These are phyloP conservation scores for Irpex rosettiformis DNA, from an alignment of 1,284 basidiomycete species.

Conservation along the genomic window DNA sequence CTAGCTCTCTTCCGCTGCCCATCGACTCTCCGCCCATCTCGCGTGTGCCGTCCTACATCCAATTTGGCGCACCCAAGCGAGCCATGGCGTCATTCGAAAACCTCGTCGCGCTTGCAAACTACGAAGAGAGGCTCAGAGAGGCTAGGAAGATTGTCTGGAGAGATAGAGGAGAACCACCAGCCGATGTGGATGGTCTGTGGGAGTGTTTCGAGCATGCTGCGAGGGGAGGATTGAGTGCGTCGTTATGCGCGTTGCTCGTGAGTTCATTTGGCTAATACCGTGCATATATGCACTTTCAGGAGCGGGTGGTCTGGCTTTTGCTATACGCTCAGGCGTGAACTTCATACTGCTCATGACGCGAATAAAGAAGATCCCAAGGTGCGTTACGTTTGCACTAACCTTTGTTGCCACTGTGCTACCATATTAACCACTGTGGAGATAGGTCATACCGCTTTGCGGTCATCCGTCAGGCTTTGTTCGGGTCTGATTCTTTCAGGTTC, in stretches of 20 bases:
- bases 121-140: constrained; percentile 66
- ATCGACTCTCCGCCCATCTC: constrained; percentile 13
- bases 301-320: constrained; percentile 74
- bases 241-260: background rate
- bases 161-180: constrained; percentile 72
- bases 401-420: background rate
- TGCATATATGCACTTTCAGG: constrained; percentile 40
- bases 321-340: constrained; percentile 79
- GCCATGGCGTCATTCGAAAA: constrained; percentile 77
- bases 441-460: constrained; percentile 47
- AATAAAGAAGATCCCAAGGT: constrained; percentile 64
- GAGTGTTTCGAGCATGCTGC: constrained; percentile 75
- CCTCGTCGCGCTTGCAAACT: constrained; percentile 74
- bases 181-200: constrained; percentile 63
- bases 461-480: constrained; percentile 77
- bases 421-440: constrained; percentile 26
- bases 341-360: constrained; percentile 72
- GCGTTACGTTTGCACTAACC: constrained; percentile 17
- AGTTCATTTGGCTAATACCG: background rate
- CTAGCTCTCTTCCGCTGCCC: background rate
- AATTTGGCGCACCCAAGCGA: constrained; percentile 49
- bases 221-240: constrained; percentile 74
- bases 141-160: constrained; percentile 83
- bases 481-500: constrained; percentile 76
- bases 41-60: constrained; percentile 31